Evolutionary conservation across 345 rosid species (phyloP).

Genomic region (Conringia planisiliqua): DNA sequence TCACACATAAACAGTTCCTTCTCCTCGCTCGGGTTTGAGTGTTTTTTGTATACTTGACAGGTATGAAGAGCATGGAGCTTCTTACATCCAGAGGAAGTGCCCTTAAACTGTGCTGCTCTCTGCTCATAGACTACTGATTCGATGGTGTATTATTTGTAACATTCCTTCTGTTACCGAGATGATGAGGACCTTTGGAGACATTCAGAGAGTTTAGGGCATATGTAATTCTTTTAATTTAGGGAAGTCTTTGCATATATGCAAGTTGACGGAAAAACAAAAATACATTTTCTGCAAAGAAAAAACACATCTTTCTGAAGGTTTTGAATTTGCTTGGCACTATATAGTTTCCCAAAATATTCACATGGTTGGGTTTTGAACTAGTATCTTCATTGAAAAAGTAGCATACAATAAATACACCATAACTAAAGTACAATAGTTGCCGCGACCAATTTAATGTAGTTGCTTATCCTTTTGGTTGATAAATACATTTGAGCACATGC

Average conservation of each 20-base stretch:
- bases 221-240: not conserved
- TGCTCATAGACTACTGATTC: not conserved
- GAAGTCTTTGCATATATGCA: not conserved
- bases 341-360: not conserved
- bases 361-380: not conserved
- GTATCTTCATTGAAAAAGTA: not conserved
- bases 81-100: constrained; percentile 88
- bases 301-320: not conserved
- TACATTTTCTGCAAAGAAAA: not conserved
- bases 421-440: not conserved
- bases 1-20: not conserved
- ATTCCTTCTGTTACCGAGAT: not conserved
- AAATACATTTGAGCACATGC: not conserved
- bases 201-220: not conserved
- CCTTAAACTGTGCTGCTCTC: constrained; percentile 39
- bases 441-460: not conserved
- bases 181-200: not conserved
- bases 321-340: not conserved
- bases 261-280: not conserved
- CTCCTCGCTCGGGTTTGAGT: not conserved
- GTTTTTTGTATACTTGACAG: constrained; percentile 34
- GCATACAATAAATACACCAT: not conserved
- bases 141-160: not conserved
- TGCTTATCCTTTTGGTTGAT: not conserved
- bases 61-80: constrained; percentile 92